Evolutionary conservation across 23 red algal species (phyloP).

Genomic region (Gracilaria domingensis): DNA sequence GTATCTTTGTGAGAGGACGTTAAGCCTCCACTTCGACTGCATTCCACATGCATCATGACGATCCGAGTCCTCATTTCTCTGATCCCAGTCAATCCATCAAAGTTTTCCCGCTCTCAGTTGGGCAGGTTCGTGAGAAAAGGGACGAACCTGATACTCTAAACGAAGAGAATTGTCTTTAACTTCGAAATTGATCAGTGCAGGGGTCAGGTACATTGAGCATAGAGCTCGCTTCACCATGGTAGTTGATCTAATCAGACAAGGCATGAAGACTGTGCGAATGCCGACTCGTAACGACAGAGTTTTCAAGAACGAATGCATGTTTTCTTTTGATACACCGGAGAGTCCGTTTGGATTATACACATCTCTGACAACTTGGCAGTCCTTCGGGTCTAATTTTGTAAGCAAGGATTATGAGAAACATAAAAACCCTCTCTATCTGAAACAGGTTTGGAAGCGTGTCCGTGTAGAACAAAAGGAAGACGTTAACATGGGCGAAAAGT

Average conservation of each 20-base stretch:
- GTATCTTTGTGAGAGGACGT: too few relatives aligned
- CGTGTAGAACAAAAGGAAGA: conserved; percentile 4
- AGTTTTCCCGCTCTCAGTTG: too few relatives aligned
- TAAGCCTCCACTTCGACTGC: too few relatives aligned
- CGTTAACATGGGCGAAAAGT: conserved; percentile 16
- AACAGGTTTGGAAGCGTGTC: conserved; percentile 63
- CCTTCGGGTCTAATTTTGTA: conserved; percentile 60
- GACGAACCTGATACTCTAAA: neutral
- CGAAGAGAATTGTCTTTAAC: neutral
- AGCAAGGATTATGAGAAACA: conserved; percentile 27
- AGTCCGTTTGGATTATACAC: conserved; percentile 76
- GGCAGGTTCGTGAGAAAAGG: too few relatives aligned
- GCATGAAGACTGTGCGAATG: conserved; percentile 28
- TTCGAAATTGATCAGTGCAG: too few relatives aligned
- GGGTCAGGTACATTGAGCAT: neutral
- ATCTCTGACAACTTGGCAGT: conserved; percentile 82
- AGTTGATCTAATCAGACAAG: neutral
- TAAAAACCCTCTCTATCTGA: conserved; percentile 71
- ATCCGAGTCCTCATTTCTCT: too few relatives aligned
- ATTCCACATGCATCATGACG: too few relatives aligned
- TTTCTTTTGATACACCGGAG: conserved; percentile 87
- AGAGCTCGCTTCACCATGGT: neutral
- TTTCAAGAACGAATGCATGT: conserved; percentile 77
- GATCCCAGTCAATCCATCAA: too few relatives aligned
- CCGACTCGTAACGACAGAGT: conserved; percentile 54